A percentile compares a stretch with the other conserved stretches of the same genome.
phyloP scores from a whole-genome alignment of 2,329 filamentous ascomycete genomes.

The Colletotrichum higginsianum region DNA sequence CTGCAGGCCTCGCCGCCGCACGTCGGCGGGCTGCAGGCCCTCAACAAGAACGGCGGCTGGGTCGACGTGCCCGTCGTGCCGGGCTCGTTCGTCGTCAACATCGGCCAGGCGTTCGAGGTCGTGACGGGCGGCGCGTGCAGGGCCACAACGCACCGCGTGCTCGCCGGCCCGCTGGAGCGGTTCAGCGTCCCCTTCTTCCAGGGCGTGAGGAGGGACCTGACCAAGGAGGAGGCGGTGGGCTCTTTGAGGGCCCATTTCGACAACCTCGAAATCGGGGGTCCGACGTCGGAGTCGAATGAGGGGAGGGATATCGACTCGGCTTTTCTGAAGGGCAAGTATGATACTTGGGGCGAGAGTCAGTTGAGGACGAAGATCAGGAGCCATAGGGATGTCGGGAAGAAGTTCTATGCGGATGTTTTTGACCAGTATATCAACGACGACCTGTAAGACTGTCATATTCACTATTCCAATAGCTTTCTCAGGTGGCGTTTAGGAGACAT shows the following conservation, averaged over 20 bases:
- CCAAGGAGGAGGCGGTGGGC: conserved; percentile 58
- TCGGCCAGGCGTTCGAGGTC: conserved; percentile 72
- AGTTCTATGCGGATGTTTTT: conserved; percentile 63
- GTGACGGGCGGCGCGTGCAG: conserved; percentile 68
- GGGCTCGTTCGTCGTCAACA: conserved; percentile 70
- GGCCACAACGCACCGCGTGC: conserved; percentile 65
- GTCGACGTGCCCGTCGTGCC: conserved; percentile 63
- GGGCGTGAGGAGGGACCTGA: conserved; percentile 63
- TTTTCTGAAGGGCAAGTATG: conserved; percentile 64
- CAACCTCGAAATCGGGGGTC: conserved; percentile 7
- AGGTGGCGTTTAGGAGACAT: neutral
- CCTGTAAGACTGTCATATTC: neutral
- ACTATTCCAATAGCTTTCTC: neutral
- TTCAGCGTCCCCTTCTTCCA: conserved; percentile 65
- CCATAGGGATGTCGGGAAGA: conserved; percentile 63
- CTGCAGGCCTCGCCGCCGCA: conserved; percentile 70
- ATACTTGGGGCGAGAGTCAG: conserved; percentile 70
- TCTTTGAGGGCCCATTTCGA: conserved; percentile 57
- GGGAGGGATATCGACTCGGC: conserved; percentile 61
- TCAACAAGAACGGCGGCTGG: conserved; percentile 65
- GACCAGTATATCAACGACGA: conserved; percentile 62
- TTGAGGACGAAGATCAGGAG: conserved; percentile 68
- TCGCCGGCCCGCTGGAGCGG: conserved; percentile 52
- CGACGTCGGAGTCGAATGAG: conserved; percentile 52
- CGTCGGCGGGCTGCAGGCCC: conserved; percentile 64